A percentile compares a stretch with the other conserved stretches of the same genome.
Conservation (phyloP, 2,329 filamentous ascomycete species). For the Colletotrichum coccodes region DNA sequence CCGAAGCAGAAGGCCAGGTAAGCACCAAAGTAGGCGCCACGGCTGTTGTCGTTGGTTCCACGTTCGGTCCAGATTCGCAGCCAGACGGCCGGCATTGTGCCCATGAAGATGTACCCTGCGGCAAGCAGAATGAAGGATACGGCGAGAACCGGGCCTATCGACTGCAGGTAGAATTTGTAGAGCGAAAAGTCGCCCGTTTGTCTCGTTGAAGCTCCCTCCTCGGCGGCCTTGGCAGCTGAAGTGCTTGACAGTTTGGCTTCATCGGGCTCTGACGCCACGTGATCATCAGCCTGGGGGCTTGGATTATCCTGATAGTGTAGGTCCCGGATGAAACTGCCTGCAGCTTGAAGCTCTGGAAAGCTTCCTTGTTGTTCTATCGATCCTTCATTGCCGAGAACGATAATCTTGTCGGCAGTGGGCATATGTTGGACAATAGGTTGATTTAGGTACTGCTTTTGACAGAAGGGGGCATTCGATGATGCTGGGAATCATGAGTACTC, state of each 20-base stretch:
- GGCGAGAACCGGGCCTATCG: background rate
- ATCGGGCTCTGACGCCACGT: background rate
- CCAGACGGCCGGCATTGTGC: constrained; percentile 22
- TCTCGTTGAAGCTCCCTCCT: background rate
- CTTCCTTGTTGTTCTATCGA: background rate
- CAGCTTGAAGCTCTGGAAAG: background rate
- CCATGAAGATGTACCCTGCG: constrained; percentile 9
- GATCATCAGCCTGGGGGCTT: too few relatives aligned
- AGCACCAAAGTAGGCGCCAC: constrained; percentile 11
- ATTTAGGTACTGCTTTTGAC: too few relatives aligned
- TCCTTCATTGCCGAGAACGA: background rate
- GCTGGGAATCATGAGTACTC: too few relatives aligned
- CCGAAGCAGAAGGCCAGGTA: constrained; percentile 5
- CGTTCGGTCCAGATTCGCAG: constrained; percentile 25
- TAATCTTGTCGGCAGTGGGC: background rate
- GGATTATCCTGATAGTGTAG: background rate
- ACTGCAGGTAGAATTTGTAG: constrained; percentile 12
- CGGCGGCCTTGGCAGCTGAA: too few relatives aligned
- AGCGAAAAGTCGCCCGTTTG: constrained; percentile 19
- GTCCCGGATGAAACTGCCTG: too few relatives aligned
- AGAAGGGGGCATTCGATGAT: too few relatives aligned
- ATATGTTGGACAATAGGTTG: too few relatives aligned
- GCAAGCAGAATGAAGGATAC: constrained; percentile 28
- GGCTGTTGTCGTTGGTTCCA: background rate
- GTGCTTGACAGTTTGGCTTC: too few relatives aligned